Base-by-base conservation (phyloP, 1,284 basidiomycete genomes). In the Mrakiaceae sp. region DNA sequence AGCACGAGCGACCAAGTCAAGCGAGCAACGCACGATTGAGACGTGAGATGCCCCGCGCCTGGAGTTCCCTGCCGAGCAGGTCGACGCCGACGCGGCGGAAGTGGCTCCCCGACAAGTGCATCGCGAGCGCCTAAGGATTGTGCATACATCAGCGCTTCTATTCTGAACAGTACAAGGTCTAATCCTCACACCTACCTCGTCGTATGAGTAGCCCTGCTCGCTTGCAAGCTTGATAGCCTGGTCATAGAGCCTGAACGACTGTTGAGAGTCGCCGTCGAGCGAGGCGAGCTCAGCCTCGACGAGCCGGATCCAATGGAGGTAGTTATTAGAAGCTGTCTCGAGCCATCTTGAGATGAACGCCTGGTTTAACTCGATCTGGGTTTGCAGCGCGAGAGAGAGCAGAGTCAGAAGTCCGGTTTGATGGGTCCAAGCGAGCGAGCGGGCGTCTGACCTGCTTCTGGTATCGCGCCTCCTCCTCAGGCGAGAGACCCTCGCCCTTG, bases 81-180 rank as follows among this genome's bases (percentile, higher is more conserved):
- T 84, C 83, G 2, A 87, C 83, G 2, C 83, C 84, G 69, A 80
- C 81, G 55, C 82, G 79, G n/a, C 84, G 78, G 66, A 86, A 84
- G 74, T 87, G 84, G 40, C 79, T 80, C 6, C 85, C 85, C 83
- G 87, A 83, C 70, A 87, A 2, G 27, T 27, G 27, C 27, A 27
- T 27, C 27, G 27, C 27, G 27, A 27, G 27, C 27, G 27, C 27
- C 27, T 27, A 27, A 27, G 27, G 27, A 27, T 27, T 27, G 27
- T 27, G 27, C 27, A 27, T 27, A 27, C 27, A 27, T 27, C 27
- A 27, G 27, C 27, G 27, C 27, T 27, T 27, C 27, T 27, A 27
- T 27, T 27, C 27, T 27, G 27, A 27, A 27, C 27, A 27, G 27
- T 27, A 27, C 27, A 27, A 27, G 27, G 2, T 27, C 27, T 27